These are phyloP conservation scores for Piper betle DNA, from an alignment of 164 flowering plant species.

Conservation along the genomic window DNA sequence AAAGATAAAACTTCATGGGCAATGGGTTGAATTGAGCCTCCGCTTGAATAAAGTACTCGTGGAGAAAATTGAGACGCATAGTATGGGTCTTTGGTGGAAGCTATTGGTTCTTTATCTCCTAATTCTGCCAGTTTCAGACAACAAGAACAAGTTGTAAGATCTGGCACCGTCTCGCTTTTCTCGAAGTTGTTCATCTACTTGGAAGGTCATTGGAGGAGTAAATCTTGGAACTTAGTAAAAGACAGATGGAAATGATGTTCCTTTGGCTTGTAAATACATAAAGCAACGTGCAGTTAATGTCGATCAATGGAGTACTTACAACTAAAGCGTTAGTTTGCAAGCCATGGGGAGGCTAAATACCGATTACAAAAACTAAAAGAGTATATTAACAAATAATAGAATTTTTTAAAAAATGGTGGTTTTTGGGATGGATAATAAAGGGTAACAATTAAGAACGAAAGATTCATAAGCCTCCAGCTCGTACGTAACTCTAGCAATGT, in stretches of 20 bases:
- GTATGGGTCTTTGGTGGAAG: conserved; percentile 53
- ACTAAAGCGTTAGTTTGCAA: conserved; percentile 59
- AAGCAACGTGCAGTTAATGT: conserved; percentile 61
- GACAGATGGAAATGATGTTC: conserved; percentile 84
- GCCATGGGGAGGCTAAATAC: conserved; percentile 97
- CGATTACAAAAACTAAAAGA: too few species aligned
- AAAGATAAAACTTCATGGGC: conserved; percentile 97
- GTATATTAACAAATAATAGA: too few species aligned
- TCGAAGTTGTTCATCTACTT: conserved; percentile 79
- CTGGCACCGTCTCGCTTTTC: conserved; percentile 89
- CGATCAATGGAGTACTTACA: conserved; percentile 60
- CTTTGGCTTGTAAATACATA: conserved; percentile 76
- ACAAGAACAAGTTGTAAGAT: conserved; percentile 82
- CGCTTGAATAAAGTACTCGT: conserved; percentile 73
- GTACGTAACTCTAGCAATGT: too few species aligned
- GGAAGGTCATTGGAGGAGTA: conserved; percentile 85
- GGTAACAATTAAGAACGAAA: too few species aligned
- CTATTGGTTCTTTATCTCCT: conserved; percentile 55
- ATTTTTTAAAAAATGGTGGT: too few species aligned
- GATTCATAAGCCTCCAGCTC: too few species aligned
- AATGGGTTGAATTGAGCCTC: conserved; percentile 95
- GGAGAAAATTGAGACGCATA: conserved; percentile 55
- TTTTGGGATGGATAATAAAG: too few species aligned
- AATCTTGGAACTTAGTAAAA: conserved; percentile 64
- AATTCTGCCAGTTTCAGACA: conserved; percentile 65